Conservation (phyloP, 352 stramenopile species). For the Phytophthora pisi region DNA sequence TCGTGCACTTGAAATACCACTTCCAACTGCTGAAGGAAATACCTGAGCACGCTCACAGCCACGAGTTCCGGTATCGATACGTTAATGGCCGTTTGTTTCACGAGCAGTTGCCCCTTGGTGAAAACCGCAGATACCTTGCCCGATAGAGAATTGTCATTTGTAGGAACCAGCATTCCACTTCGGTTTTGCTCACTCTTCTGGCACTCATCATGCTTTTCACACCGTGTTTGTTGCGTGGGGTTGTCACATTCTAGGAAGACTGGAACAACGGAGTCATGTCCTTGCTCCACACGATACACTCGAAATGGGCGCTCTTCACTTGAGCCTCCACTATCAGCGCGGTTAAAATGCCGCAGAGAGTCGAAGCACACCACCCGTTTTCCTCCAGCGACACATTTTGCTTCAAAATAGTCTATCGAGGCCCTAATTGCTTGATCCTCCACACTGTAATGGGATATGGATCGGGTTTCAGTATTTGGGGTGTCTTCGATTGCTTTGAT, state of each 20-base stretch:
- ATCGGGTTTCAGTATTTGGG: background rate
- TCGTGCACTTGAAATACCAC: conserved; percentile 25
- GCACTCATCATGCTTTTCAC: conserved; percentile 26
- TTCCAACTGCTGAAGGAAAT: conserved; percentile 31
- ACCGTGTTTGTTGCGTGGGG: conserved; percentile 3
- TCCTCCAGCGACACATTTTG: background rate
- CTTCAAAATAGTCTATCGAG: conserved; percentile 19
- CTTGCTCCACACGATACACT: conserved; percentile 32
- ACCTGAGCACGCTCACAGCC: conserved; percentile 26
- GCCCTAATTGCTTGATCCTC: conserved; percentile 21
- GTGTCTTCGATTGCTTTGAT: conserved; percentile 25
- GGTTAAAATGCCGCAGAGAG: background rate
- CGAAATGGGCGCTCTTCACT: conserved; percentile 3
- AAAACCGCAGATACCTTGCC: background rate
- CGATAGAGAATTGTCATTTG: background rate
- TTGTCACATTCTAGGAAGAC: conserved; percentile 16
- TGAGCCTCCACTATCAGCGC: background rate
- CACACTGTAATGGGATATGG: conserved; percentile 6
- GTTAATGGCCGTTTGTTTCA: conserved; percentile 11
- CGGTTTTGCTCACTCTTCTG: conserved; percentile 6
- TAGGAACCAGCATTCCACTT: conserved; percentile 11
- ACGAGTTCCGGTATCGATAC: conserved; percentile 20
- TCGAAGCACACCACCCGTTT: conserved; percentile 18
- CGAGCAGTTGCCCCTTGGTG: conserved; percentile 1
- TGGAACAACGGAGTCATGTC: conserved; percentile 11